Evolutionary conservation across 75 land plant genomes (phyloP).

Genomic region (Pinus albicaulis): DNA sequence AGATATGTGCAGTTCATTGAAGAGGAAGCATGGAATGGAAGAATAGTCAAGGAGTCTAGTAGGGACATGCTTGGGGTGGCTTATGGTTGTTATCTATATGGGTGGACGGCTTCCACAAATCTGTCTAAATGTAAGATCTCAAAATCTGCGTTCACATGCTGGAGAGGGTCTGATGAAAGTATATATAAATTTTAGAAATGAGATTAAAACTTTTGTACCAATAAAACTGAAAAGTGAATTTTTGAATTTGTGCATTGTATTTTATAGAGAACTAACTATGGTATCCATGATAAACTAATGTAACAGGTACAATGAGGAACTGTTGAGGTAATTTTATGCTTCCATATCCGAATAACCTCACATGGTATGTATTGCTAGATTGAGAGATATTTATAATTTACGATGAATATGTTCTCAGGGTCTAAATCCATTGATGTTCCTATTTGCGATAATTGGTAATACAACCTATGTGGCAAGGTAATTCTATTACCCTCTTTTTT

Average conservation of each 20-base stretch:
- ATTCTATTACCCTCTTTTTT: no score
- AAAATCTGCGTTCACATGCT: neutral
- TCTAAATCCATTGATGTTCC: constrained; percentile 87
- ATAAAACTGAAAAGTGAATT: no score
- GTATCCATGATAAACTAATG: neutral
- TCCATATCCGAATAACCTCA: neutral
- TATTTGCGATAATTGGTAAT: constrained; percentile 79
- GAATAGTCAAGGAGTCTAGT: constrained; percentile 11
- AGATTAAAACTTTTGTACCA: no score
- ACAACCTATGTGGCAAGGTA: constrained; percentile 88
- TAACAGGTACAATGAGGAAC: constrained; percentile 61
- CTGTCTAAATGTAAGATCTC: constrained; percentile 50
- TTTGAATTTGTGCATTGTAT: neutral
- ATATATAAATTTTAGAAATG: neutral
- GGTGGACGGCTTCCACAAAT: constrained; percentile 83
- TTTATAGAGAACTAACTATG: neutral
- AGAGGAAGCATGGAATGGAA: no score
- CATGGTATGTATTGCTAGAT: no score
- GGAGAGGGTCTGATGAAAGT: neutral
- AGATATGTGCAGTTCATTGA: no score
- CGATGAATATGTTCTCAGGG: constrained; percentile 37
- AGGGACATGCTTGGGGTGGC: constrained; percentile 58
- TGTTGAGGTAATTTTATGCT: constrained; percentile 49
- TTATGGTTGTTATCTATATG: constrained; percentile 82
- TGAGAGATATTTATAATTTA: no score